These are phyloP conservation scores for Auriscalpium orientale DNA, from an alignment of 768 basidiomycete species.

Conservation along the genomic window DNA sequence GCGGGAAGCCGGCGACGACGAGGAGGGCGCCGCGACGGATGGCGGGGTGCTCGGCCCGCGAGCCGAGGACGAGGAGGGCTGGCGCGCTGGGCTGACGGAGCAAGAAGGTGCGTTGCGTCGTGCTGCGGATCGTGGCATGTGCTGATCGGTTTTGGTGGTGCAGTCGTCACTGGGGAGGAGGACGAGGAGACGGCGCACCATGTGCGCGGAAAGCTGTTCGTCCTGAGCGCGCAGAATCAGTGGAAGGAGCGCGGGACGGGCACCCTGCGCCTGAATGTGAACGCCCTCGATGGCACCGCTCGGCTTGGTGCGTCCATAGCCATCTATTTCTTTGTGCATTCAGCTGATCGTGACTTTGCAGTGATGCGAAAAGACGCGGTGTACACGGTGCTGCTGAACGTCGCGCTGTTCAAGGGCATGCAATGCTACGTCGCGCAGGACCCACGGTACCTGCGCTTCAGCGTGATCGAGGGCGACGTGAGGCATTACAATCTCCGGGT, in stretches of 20 bases:
- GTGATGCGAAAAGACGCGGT: conserved; percentile 88
- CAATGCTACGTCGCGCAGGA: conserved; percentile 64
- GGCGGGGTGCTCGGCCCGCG: conserved; percentile 32
- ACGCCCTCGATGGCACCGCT: conserved; percentile 56
- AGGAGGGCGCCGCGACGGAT: conserved; percentile 33
- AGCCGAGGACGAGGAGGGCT: conserved; percentile 27
- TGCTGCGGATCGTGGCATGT: not conserved
- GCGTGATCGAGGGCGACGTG: conserved; percentile 56
- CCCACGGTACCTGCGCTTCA: conserved; percentile 72
- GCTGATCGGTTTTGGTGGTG: not conserved
- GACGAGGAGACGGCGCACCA: conserved; percentile 72
- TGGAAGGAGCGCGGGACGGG: conserved; percentile 82
- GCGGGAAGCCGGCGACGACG: conserved; percentile 53
- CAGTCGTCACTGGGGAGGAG: conserved; percentile 75
- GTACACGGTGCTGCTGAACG: conserved; percentile 64
- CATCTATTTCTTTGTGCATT: not conserved
- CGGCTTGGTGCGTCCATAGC: conserved; percentile 45
- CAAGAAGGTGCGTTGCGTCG: conserved; percentile 49
- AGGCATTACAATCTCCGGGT: conserved; percentile 75
- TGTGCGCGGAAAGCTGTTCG: conserved; percentile 70
- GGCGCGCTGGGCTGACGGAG: conserved; percentile 47
- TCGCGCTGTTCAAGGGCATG: conserved; percentile 75
- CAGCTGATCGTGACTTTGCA: conserved; percentile 21
- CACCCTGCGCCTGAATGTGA: conserved; percentile 63
- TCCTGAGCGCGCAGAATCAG: conserved; percentile 45